phyloP scores from a whole-genome alignment of 768 basidiomycete species.

The Lentinula edodes region DNA sequence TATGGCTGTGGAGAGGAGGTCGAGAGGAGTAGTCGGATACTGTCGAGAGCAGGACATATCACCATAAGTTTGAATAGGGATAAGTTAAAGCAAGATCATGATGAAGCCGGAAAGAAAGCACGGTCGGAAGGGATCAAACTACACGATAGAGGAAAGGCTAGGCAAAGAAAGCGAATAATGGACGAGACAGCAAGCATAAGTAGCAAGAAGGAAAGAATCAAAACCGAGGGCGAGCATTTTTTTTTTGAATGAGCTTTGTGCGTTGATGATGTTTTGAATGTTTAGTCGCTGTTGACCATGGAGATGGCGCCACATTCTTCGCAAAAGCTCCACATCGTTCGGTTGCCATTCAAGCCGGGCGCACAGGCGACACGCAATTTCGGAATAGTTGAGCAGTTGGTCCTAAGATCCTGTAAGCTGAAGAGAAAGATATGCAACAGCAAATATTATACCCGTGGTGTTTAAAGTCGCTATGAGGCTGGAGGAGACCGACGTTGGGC shows the following conservation, averaged over 20 bases:
- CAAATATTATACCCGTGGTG: constrained; percentile 63
- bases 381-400: constrained; percentile 73
- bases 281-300: constrained; percentile 70
- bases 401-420: constrained; percentile 26
- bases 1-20: not conserved
- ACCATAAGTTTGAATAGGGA: not conserved
- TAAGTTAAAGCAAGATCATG: not conserved
- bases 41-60: not conserved
- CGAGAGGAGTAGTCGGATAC: not conserved
- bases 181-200: constrained; percentile 20
- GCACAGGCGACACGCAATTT: constrained; percentile 79
- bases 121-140: not conserved
- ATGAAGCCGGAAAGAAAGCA: not conserved
- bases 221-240: not conserved
- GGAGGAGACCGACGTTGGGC: constrained; percentile 57
- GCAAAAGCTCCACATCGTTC: constrained; percentile 86
- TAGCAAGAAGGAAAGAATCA: not conserved
- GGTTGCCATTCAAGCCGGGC: constrained; percentile 58
- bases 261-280: not conserved
- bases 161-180: constrained; percentile 17
- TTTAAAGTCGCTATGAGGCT: constrained; percentile 52
- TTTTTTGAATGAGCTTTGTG: not conserved
- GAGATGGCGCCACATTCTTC: constrained; percentile 87
- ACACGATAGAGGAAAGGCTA: not conserved
- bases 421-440: constrained; percentile 1